Conservation (phyloP, 495 filamentous ascomycete species). For the Aspergillus bridgeri region DNA sequence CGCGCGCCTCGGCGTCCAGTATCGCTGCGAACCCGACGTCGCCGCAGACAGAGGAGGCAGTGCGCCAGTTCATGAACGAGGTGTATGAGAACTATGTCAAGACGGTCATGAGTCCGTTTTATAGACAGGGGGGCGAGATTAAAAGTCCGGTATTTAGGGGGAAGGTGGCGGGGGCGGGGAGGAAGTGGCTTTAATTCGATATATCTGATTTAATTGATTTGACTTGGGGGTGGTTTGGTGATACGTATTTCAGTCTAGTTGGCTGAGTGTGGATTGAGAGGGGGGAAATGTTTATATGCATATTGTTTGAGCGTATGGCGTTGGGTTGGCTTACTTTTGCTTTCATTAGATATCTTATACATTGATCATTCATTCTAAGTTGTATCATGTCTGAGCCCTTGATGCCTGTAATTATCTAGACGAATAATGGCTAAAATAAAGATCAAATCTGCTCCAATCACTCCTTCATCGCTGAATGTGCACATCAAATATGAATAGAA, state of each 20-base stretch:
- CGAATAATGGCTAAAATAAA: neutral
- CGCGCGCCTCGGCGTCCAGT: conserved; percentile 55
- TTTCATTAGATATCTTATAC: too few relatives aligned
- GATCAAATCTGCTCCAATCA: neutral
- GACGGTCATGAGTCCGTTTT: conserved; percentile 97
- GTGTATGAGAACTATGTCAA: conserved; percentile 95
- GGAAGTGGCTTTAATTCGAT: conserved; percentile 68
- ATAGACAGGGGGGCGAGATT: conserved; percentile 75
- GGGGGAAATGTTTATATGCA: neutral
- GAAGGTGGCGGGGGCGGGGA: conserved; percentile 79
- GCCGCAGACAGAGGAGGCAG: conserved; percentile 88
- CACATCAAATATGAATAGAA: conserved; percentile 1
- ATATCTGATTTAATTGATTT: neutral
- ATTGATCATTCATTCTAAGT: neutral
- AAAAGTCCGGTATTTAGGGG: conserved; percentile 78
- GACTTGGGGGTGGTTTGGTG: neutral
- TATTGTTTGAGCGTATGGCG: neutral
- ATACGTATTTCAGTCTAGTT: too few relatives aligned
- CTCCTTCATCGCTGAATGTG: conserved; percentile 1
- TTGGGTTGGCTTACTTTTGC: neutral
- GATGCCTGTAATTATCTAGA: neutral
- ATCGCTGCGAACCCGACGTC: conserved; percentile 78
- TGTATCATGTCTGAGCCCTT: neutral
- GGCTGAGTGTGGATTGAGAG: neutral
- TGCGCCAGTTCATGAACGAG: conserved; percentile 88